Conservation (phyloP, 2,329 filamentous ascomycete genomes). For the Cladophialophora chaetospira region DNA sequence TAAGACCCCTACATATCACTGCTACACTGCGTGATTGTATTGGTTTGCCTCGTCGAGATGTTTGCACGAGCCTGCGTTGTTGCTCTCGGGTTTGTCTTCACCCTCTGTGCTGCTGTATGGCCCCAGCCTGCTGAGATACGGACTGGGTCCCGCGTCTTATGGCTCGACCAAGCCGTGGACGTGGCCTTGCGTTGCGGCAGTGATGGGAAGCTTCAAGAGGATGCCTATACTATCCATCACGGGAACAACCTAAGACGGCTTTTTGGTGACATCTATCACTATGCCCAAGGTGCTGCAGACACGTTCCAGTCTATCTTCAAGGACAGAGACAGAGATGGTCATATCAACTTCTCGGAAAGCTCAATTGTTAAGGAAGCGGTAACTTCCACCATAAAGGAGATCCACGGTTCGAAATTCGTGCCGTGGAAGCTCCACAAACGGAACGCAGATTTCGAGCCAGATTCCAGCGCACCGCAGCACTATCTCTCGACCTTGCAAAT, state of each 20-base stretch:
- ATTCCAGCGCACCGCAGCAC: slow-evolving; percentile 6
- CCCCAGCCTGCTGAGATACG: slow-evolving; percentile 18
- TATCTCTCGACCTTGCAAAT: slow-evolving; percentile 32
- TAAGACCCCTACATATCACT: background rate
- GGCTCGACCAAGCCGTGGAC: slow-evolving; percentile 20
- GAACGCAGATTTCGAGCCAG: slow-evolving; percentile 34
- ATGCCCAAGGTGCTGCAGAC: slow-evolving; percentile 9
- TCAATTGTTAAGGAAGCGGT: slow-evolving; percentile 31
- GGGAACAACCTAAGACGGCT: background rate
- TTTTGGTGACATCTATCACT: slow-evolving; percentile 1
- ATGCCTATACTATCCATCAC: background rate
- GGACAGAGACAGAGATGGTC: background rate
- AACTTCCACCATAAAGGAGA: slow-evolving; percentile 27
- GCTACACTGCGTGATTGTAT: too few species aligned
- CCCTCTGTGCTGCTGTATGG: slow-evolving; percentile 17
- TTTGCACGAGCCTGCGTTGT: background rate
- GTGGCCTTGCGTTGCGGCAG: slow-evolving; percentile 16
- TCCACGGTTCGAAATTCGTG: slow-evolving; percentile 33
- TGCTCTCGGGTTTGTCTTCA: background rate
- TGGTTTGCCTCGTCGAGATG: background rate
- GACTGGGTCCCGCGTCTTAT: slow-evolving; percentile 16
- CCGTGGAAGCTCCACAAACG: slow-evolving; percentile 38
- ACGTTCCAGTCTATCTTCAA: slow-evolving; percentile 7
- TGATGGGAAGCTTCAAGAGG: slow-evolving; percentile 2
- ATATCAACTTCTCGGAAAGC: slow-evolving; percentile 23